Percentiles rank a stretch among this genome's conserved stretches.
phyloP scores from a whole-genome alignment of 2,329 filamentous ascomycete species.

The Iodosphaeria phyllophila region DNA sequence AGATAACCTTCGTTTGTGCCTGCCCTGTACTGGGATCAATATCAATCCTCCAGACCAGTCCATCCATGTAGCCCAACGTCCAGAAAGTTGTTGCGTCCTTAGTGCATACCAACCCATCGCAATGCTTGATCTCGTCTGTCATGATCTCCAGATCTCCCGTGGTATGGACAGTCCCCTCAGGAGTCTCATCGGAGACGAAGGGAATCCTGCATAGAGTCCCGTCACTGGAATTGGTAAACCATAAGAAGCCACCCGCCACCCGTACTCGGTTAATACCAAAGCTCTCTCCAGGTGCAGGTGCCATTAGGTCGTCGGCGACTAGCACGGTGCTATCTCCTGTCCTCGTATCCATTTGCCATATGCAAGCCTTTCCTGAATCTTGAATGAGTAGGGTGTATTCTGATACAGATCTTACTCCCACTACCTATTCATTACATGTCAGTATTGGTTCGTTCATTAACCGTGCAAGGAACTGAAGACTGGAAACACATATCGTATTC shows the following conservation, averaged over 20 bases:
- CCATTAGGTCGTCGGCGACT: constrained; percentile 10
- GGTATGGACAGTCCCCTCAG: no score
- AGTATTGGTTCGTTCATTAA: no score
- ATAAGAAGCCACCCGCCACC: constrained; percentile 8
- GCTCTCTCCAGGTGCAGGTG: constrained; percentile 5
- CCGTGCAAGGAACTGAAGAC: no score
- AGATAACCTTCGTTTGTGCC: constrained; percentile 5
- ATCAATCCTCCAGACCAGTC: constrained; percentile 3
- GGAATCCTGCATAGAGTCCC: constrained; percentile 12
- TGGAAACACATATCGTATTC: no score
- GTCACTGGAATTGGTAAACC: constrained; percentile 13
- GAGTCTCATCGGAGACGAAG: constrained; percentile 6
- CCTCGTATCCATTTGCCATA: constrained; percentile 11
- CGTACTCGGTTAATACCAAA: constrained; percentile 12
- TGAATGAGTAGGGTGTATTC: constrained; percentile 11
- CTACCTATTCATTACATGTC: no score
- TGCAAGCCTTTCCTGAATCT: constrained; percentile 8
- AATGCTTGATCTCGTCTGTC: constrained; percentile 9
- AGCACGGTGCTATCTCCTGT: constrained; percentile 8
- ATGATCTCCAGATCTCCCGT: constrained; percentile 10
- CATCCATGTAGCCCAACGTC: constrained; percentile 9
- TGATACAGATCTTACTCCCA: constrained; percentile 8
- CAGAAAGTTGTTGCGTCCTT: no score
- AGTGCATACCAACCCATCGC: no score
- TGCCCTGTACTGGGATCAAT: constrained; percentile 8